Evolutionary conservation across 306 rosid species (phyloP).

Genomic region (Casuarina glauca): DNA sequence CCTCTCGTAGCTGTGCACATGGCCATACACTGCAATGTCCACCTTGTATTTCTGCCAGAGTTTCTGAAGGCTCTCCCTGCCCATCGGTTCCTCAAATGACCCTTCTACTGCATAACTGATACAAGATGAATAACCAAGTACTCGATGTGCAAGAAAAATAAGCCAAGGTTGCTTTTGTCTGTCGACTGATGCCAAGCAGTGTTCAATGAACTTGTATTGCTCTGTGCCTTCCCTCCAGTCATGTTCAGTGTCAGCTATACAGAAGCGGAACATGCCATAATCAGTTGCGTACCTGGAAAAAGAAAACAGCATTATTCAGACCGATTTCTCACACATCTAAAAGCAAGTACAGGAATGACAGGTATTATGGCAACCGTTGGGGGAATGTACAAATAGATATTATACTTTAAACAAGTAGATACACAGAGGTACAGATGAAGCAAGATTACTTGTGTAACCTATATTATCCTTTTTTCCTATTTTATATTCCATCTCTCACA

Average conservation of each 20-base stretch:
- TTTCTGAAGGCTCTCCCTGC: conserved; percentile 86
- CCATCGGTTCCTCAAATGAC: conserved; percentile 97
- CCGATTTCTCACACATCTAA: background rate
- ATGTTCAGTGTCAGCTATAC: conserved; percentile 89
- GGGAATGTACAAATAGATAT: background rate
- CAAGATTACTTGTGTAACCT: background rate
- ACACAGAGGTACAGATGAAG: background rate
- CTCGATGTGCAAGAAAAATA: conserved; percentile 91
- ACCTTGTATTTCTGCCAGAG: conserved; percentile 98
- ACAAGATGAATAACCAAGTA: conserved; percentile 83
- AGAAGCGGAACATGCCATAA: conserved; percentile 93
- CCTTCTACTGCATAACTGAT: conserved; percentile 78
- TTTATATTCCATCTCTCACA: background rate
- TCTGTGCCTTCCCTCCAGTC: conserved; percentile 95
- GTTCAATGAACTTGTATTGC: conserved; percentile 78
- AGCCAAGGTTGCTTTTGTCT: conserved; percentile 97
- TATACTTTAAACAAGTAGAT: background rate
- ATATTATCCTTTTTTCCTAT: background rate
- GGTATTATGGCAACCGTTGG: background rate
- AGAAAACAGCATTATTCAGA: conserved; percentile 7
- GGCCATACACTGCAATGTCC: conserved; percentile 88
- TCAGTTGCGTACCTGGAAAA: conserved; percentile 70
- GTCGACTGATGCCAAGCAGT: conserved; percentile 84
- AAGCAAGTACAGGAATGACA: background rate
- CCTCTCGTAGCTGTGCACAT: conserved; percentile 94